Evolutionary conservation across 805 yeast species (phyloP), one percentile per base, ranked within the genome.

Genomic region (Kurtzmaniella cleridarum): DNA sequence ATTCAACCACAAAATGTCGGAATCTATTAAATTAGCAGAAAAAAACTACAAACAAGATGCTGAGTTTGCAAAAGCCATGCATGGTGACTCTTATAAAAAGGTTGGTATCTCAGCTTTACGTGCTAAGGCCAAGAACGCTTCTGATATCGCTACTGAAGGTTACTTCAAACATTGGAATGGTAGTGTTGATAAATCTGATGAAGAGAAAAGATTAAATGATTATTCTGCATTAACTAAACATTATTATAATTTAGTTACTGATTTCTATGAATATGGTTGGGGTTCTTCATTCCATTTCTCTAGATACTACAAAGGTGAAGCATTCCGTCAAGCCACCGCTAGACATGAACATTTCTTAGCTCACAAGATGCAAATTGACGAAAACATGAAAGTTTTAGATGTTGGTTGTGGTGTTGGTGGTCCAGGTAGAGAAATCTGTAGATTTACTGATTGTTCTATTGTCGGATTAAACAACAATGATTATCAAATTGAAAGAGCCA

Each of bases 331-430:
- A 66, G 95, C 97, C 32, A 81, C 87, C 49, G 98, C 98, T 29
- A 82, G 95, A 72, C 98, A 91, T 64, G 98, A 91, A 71, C 98
- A 93, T 68, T 93, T 77, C 66, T 71, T 91, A 51, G 98, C 98
- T 31, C 69, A 74, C 63, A 82, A 85, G 70, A 89, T 90, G 76
- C 84, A 84, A 45, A 72, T 91, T 54, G 64, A 72, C 51, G 84
- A 81, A 51, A 76, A 79, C 51, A 85, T 84, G 87, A 80, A 81
- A 57, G 98, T 91, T 13, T 75, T 91, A 51, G 98, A 91, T 60
- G 98, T 91, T 41, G 98, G 98, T 35, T 93, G 98, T 72, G 98
- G 98, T 75, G 96, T 91, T 54, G 98, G 98, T 60, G 98, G 98
- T 32, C 98, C 98, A 55, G 97, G 96, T 16, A 84, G 97, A 65